Conservation (phyloP, 1,139 yeast genomes). For the Geotrichum cucujoidarum region DNA sequence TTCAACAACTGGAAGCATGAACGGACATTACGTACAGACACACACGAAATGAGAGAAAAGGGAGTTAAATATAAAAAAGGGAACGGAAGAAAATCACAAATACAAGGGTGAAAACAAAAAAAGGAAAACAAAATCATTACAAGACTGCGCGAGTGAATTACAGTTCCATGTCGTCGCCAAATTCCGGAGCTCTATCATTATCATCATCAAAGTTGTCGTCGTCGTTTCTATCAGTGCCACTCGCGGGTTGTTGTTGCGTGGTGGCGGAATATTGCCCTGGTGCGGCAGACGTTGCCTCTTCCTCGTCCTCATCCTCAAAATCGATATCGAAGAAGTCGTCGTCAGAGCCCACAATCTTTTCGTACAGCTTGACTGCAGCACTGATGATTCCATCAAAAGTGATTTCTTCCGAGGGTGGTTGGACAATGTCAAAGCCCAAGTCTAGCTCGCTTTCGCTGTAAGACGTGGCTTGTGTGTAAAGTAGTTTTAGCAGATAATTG, state of each 20-base stretch:
- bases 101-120: not conserved
- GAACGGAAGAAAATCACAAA: not conserved
- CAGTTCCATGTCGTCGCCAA: slow-evolving; percentile 69
- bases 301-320: slow-evolving; percentile 87
- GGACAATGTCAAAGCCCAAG: slow-evolving; percentile 37
- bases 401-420: slow-evolving; percentile 73
- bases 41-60: not conserved
- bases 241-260: not conserved
- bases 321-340: slow-evolving; percentile 95
- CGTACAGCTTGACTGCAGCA: slow-evolving; percentile 72
- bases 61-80: not conserved
- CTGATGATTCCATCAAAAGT: slow-evolving; percentile 87
- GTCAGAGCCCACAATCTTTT: slow-evolving; percentile 78
- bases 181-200: slow-evolving; percentile 51
- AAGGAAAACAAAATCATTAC: slow-evolving; percentile 5
- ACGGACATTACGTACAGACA: too few species aligned
- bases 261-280: not conserved
- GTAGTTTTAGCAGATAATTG: slow-evolving; percentile 71
- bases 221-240: not conserved
- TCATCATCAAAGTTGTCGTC: slow-evolving; percentile 18
- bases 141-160: slow-evolving; percentile 24
- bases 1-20: too few species aligned
- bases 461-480: slow-evolving; percentile 54
- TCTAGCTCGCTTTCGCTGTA: slow-evolving; percentile 34
- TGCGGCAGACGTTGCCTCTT: slow-evolving; percentile 13